Percentiles rank a stretch among this genome's conserved stretches.
phyloP scores from a whole-genome alignment of 2,329 filamentous ascomycete species.

The Penicillium sp. region DNA sequence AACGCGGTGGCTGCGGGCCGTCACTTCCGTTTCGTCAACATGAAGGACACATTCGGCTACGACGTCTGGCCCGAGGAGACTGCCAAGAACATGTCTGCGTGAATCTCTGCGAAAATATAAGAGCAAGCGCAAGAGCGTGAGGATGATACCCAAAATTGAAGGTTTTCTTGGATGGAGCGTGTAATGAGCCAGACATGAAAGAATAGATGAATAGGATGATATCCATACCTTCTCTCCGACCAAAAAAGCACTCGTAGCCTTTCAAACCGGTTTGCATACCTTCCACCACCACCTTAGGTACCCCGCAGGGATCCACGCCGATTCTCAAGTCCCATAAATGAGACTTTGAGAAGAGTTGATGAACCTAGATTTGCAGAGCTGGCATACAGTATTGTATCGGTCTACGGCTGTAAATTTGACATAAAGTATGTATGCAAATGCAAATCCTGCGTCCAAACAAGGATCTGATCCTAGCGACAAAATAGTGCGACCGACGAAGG shows the following conservation, averaged over 20 bases:
- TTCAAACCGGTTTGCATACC: slow-evolving; percentile 2
- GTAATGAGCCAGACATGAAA: slow-evolving; percentile 19
- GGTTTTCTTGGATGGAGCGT: slow-evolving; percentile 9
- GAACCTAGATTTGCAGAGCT: not conserved
- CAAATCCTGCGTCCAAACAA: not conserved
- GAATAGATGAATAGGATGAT: slow-evolving; percentile 24
- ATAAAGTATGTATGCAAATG: not conserved
- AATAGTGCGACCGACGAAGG: not conserved
- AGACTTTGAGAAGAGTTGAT: not conserved
- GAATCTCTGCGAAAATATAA: slow-evolving; percentile 13
- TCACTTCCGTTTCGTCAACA: slow-evolving; percentile 75
- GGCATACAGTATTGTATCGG: not conserved
- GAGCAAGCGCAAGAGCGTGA: slow-evolving; percentile 10
- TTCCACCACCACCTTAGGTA: not conserved
- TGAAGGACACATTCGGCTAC: slow-evolving; percentile 80
- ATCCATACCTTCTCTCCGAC: slow-evolving; percentile 4
- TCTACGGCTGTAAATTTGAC: not conserved
- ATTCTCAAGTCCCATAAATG: slow-evolving; percentile 7
- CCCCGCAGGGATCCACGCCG: slow-evolving; percentile 14
- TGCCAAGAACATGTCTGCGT: slow-evolving; percentile 38
- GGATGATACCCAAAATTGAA: slow-evolving; percentile 7
- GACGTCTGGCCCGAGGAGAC: slow-evolving; percentile 69
- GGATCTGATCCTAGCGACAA: slow-evolving; percentile 1
- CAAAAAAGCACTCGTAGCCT: not conserved
- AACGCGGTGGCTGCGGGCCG: slow-evolving; percentile 68